Conservation (phyloP, 805 yeast species). For the Ascoidea tarda region DNA sequence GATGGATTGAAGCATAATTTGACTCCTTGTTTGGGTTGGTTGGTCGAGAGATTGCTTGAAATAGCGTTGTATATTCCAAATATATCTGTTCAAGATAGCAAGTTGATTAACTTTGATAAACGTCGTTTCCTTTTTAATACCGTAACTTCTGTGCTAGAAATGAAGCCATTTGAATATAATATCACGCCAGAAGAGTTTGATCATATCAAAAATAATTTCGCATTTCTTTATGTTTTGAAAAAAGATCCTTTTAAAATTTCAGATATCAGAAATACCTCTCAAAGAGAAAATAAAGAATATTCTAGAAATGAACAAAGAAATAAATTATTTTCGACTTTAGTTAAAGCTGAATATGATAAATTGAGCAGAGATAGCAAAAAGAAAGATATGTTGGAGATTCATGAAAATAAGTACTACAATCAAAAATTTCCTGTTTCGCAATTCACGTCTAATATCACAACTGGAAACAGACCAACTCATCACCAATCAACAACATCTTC, state of each 20-base stretch:
- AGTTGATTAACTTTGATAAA: conserved; percentile 75
- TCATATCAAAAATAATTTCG: conserved; percentile 24
- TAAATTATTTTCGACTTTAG: conserved; percentile 29
- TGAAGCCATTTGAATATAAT: conserved; percentile 17
- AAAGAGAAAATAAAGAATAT: conserved; percentile 26
- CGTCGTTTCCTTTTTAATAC: conserved; percentile 54
- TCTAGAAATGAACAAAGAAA: conserved; percentile 19
- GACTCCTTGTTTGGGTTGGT: conserved; percentile 89
- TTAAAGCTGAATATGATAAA: conserved; percentile 37
- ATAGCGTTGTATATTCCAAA: conserved; percentile 68
- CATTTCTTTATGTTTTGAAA: conserved; percentile 34
- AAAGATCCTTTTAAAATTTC: conserved; percentile 21
- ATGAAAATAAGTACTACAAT: conserved; percentile 18
- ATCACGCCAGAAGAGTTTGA: conserved; percentile 17
- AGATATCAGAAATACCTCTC: conserved; percentile 26
- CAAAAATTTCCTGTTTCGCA: background rate
- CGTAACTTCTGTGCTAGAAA: conserved; percentile 35
- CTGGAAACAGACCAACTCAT: background rate
- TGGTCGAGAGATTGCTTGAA: conserved; percentile 65
- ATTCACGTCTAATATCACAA: background rate
- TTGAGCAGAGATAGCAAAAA: conserved; percentile 36
- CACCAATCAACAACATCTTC: background rate
- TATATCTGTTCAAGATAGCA: conserved; percentile 49
- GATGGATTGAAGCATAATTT: conserved; percentile 22
- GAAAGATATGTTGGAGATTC: conserved; percentile 22